phyloP scores from a whole-genome alignment of 1,284 basidiomycete species.

The Moniliophthora roreri region DNA sequence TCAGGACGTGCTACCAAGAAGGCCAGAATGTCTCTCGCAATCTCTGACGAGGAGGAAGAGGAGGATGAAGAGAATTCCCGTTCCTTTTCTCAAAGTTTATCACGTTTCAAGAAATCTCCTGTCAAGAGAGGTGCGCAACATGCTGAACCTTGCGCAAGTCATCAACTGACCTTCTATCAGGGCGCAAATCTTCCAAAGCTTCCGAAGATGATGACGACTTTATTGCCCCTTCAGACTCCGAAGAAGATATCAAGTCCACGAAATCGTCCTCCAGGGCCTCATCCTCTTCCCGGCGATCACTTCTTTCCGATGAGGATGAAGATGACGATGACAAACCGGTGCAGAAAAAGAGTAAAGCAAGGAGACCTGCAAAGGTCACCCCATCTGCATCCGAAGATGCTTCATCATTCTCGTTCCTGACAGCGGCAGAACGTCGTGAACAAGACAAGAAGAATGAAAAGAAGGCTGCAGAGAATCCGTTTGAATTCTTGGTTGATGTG shows the following conservation, averaged over 20 bases:
- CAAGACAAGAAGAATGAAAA: slow-evolving; percentile 81
- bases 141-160: neutral
- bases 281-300: slow-evolving; percentile 42
- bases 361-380: slow-evolving; percentile 12
- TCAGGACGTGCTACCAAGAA: slow-evolving; percentile 17
- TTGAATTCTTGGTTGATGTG: slow-evolving; percentile 77
- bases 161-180: neutral
- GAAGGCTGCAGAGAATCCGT: slow-evolving; percentile 80
- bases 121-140: slow-evolving; percentile 44
- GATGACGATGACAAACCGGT: slow-evolving; percentile 30
- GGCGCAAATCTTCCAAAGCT: slow-evolving; percentile 5
- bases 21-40: slow-evolving; percentile 16
- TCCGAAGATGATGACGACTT: slow-evolving; percentile 67
- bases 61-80: slow-evolving; percentile 31
- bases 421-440: slow-evolving; percentile 81
- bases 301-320: slow-evolving; percentile 37
- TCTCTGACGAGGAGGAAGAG: slow-evolving; percentile 44
- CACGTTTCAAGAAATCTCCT: slow-evolving; percentile 65
- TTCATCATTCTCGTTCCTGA: slow-evolving; percentile 60
- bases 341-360: slow-evolving; percentile 33
- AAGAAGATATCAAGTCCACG: slow-evolving; percentile 43
- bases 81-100: slow-evolving; percentile 59
- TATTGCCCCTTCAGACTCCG: slow-evolving; percentile 59
- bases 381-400: slow-evolving; percentile 22
- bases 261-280: slow-evolving; percentile 45